These are phyloP conservation scores for Diaporthe sp. DNA, from an alignment of 2,329 filamentous ascomycete species.

Conservation along the genomic window DNA sequence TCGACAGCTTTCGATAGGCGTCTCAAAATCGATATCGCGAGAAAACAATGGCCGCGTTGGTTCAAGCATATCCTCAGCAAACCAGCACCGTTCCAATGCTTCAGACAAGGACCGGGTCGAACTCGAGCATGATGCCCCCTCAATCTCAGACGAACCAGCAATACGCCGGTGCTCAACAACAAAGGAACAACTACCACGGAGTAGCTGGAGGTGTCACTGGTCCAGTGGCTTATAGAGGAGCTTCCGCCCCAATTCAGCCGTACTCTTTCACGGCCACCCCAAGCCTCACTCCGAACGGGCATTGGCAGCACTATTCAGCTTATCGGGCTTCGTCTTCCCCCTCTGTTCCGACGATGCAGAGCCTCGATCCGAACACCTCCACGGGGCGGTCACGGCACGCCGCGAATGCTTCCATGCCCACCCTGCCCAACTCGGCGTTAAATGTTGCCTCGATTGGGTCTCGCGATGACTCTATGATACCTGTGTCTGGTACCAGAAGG, in stretches of 20 bases:
- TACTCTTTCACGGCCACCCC: conserved; percentile 84
- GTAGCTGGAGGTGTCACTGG: conserved; percentile 60
- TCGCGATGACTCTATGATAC: conserved; percentile 66
- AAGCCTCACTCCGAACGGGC: conserved; percentile 67
- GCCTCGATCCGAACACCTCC: conserved; percentile 51
- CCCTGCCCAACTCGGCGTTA: conserved; percentile 51
- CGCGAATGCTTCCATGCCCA: conserved; percentile 56
- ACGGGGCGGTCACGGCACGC: conserved; percentile 49
- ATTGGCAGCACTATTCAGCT: conserved; percentile 65
- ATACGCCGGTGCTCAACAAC: conserved; percentile 61
- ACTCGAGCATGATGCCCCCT: conserved; percentile 70
- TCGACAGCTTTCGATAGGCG: conserved; percentile 40
- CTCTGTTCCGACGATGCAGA: conserved; percentile 56
- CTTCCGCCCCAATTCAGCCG: conserved; percentile 75
- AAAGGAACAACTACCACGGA: conserved; percentile 65
- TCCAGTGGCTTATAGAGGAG: conserved; percentile 67
- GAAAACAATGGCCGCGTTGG: conserved; percentile 83
- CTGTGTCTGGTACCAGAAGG: conserved; percentile 57
- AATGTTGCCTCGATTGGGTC: conserved; percentile 57
- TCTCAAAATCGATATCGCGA: conserved; percentile 44
- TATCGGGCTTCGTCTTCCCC: conserved; percentile 64
- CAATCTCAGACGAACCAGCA: conserved; percentile 65
- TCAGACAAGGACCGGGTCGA: conserved; percentile 78
- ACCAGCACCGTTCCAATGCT: conserved; percentile 81
- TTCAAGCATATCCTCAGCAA: conserved; percentile 85